phyloP scores from a whole-genome alignment of 805 yeast species.

The Maudiozyma turicensis region DNA sequence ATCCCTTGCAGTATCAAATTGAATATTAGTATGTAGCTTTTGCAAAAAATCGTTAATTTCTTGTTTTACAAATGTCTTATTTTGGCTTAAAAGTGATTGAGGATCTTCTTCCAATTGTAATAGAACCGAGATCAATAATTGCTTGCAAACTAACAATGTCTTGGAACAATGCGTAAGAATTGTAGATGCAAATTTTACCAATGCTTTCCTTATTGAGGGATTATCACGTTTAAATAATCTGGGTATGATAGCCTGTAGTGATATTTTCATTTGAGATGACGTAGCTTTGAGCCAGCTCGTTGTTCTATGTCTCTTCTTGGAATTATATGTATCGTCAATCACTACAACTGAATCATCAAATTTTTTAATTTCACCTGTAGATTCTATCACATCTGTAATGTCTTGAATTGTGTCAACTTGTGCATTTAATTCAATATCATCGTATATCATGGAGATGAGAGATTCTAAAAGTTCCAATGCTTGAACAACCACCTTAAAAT shows the following conservation, averaged over 20 bases:
- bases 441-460: slow-evolving; percentile 31
- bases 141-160: slow-evolving; percentile 16
- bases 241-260: slow-evolving; percentile 32
- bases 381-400: neutral
- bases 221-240: slow-evolving; percentile 20
- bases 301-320: slow-evolving; percentile 30
- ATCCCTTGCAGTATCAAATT: slow-evolving; percentile 7
- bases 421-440: slow-evolving; percentile 33
- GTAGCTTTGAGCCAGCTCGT: slow-evolving; percentile 49
- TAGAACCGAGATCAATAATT: slow-evolving; percentile 10
- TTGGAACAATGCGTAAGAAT: slow-evolving; percentile 9
- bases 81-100: slow-evolving; percentile 3
- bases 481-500: slow-evolving; percentile 30
- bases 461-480: slow-evolving; percentile 26
- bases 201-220: slow-evolving; percentile 8
- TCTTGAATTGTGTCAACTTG: slow-evolving; percentile 1
- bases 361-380: neutral
- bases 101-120: slow-evolving; percentile 9
- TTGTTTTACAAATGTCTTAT: slow-evolving; percentile 2
- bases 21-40: slow-evolving; percentile 5
- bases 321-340: neutral
- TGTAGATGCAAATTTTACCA: slow-evolving; percentile 9
- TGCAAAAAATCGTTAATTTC: slow-evolving; percentile 4
- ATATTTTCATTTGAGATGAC: slow-evolving; percentile 38
- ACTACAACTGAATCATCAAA: neutral